These are phyloP conservation scores for Heliophila coronopifolia DNA, from an alignment of 441 rosid species.

Conservation along the genomic window DNA sequence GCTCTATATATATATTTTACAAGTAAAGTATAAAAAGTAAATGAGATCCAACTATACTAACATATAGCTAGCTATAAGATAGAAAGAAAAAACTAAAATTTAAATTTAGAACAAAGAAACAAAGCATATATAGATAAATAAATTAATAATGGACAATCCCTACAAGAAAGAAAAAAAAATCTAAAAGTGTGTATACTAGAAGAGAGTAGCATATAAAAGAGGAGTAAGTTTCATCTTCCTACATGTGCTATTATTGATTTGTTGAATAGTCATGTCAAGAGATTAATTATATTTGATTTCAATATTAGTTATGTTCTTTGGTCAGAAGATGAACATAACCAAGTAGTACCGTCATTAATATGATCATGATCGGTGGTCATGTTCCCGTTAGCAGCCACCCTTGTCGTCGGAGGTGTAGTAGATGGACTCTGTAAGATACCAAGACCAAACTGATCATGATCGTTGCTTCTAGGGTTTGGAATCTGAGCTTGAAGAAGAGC, in stretches of 20 bases:
- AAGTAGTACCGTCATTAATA: slow-evolving; percentile 52
- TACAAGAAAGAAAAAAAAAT: background rate
- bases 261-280: slow-evolving; percentile 32
- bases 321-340: slow-evolving; percentile 73
- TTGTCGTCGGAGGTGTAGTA: slow-evolving; percentile 26
- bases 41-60: slow-evolving; percentile 13
- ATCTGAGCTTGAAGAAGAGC: slow-evolving; percentile 50
- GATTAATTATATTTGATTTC: slow-evolving; percentile 25
- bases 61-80: slow-evolving; percentile 5
- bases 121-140: slow-evolving; percentile 3
- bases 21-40: background rate
- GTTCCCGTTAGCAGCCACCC: slow-evolving; percentile 24
- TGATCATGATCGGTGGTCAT: slow-evolving; percentile 17
- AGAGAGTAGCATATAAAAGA: slow-evolving; percentile 2
- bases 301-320: slow-evolving; percentile 7
- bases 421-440: slow-evolving; percentile 43
- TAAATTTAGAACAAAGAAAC: slow-evolving; percentile 5
- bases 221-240: slow-evolving; percentile 3
- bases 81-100: slow-evolving; percentile 1
- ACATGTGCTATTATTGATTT: slow-evolving; percentile 24
- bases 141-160: background rate
- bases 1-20: background rate
- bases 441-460: slow-evolving; percentile 33
- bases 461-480: slow-evolving; percentile 32
- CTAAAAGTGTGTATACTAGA: background rate